Percentiles rank a stretch among this genome's conserved stretches.
phyloP scores from a whole-genome alignment of 225 moss, liverwort and hornwort species.

The Straminergon stramineum region DNA sequence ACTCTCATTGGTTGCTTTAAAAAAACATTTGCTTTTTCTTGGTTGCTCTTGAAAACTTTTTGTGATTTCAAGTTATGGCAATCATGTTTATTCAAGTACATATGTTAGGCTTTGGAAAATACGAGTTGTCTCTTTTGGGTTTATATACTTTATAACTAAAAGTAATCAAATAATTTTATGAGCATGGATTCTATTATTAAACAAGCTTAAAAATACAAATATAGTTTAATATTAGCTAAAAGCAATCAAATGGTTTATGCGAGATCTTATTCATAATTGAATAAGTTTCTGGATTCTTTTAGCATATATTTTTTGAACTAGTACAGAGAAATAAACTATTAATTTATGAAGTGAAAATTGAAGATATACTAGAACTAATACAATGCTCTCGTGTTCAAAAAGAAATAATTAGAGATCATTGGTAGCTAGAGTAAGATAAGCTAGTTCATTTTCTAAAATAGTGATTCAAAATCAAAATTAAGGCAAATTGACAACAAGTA shows the following conservation, averaged over 20 bases:
- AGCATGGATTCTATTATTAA: neutral
- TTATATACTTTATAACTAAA: neutral
- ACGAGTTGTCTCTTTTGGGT: neutral
- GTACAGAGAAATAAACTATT: neutral
- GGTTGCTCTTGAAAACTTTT: neutral
- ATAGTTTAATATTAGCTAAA: neutral
- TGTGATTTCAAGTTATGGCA: neutral
- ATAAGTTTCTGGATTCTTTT: neutral
- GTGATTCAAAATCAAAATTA: neutral
- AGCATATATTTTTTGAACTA: neutral
- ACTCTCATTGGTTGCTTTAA: neutral
- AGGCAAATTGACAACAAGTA: neutral
- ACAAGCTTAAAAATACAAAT: neutral
- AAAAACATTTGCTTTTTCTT: neutral
- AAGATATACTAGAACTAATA: neutral
- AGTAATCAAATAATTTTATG: neutral
- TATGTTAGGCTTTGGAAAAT: accelerated
- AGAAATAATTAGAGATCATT: neutral
- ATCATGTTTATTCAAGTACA: neutral
- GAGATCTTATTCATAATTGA: neutral
- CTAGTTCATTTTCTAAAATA: neutral
- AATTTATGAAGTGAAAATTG: neutral
- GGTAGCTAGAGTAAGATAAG: accelerated
- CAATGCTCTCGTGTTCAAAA: neutral
- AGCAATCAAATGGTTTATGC: neutral